Conservation (phyloP, 1,284 basidiomycete genomes). For the Fereydounia khargensis region DNA sequence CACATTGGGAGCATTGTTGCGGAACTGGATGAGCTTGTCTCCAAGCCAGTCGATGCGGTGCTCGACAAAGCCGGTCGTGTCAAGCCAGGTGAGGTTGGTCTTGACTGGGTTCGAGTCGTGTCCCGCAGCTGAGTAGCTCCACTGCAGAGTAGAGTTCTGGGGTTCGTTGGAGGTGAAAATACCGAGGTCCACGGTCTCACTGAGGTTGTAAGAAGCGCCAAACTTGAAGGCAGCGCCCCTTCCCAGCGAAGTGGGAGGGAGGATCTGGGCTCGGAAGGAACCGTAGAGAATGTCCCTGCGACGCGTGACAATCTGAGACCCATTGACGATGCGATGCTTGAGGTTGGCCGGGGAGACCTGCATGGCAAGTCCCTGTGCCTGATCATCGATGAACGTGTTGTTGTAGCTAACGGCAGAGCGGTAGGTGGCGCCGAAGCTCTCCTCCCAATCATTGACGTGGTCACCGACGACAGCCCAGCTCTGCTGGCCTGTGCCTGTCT, state of each 20-base stretch:
- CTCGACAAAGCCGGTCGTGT: constrained; percentile 24
- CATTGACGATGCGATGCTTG: constrained; percentile 33
- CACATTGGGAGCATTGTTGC: constrained; percentile 29
- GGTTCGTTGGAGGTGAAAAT: constrained; percentile 20
- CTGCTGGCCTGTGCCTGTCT: constrained; percentile 34
- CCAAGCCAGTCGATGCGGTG: constrained; percentile 48
- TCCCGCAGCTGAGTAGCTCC: constrained; percentile 35
- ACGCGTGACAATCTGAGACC: constrained; percentile 38
- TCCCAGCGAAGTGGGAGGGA: constrained; percentile 15
- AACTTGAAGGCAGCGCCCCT: constrained; percentile 35
- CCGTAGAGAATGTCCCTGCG: constrained; percentile 48
- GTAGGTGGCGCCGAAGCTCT: constrained; percentile 37
- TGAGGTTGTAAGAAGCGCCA: constrained; percentile 35
- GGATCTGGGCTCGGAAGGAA: constrained; percentile 39
- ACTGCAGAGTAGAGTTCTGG: constrained; percentile 30
- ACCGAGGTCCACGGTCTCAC: constrained; percentile 29
- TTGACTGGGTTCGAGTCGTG: constrained; percentile 23
- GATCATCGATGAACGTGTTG: constrained; percentile 33
- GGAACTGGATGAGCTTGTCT: constrained; percentile 24
- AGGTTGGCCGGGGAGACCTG: constrained; percentile 32
- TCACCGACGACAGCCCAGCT: constrained; percentile 37
- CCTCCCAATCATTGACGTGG: constrained; percentile 40
- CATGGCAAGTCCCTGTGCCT: constrained; percentile 26
- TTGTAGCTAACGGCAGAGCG: constrained; percentile 37
- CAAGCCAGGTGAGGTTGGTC: constrained; percentile 30